Percentiles rank a stretch among this genome's conserved stretches.
These are phyloP conservation scores for Colletotrichum neosansevieriae DNA, from an alignment of 2,329 filamentous ascomycete genomes.

Conservation along the genomic window DNA sequence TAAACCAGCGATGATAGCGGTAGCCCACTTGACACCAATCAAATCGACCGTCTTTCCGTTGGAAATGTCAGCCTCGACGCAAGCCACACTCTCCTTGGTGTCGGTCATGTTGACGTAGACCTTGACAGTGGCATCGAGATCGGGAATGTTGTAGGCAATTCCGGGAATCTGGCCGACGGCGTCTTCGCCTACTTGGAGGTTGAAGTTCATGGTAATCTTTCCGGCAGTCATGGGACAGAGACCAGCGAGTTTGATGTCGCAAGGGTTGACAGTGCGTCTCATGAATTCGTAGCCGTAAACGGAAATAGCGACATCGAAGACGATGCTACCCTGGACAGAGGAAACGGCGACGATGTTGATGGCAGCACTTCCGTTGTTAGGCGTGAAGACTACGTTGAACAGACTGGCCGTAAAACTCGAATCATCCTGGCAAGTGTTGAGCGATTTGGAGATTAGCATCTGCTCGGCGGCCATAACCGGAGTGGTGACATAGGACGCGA, in stretches of 20 bases:
- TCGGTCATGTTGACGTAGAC: slow-evolving; percentile 82
- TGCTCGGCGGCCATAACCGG: slow-evolving; percentile 65
- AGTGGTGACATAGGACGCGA: slow-evolving; percentile 59
- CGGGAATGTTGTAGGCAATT: slow-evolving; percentile 90
- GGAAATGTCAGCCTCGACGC: slow-evolving; percentile 87
- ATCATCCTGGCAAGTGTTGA: slow-evolving; percentile 86
- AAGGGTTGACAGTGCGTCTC: slow-evolving; percentile 79
- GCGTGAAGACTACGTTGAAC: slow-evolving; percentile 87
- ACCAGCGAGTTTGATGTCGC: slow-evolving; percentile 75
- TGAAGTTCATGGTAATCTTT: slow-evolving; percentile 81
- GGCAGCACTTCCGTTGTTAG: slow-evolving; percentile 77
- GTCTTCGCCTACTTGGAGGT: slow-evolving; percentile 68
- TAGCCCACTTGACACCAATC: slow-evolving; percentile 88
- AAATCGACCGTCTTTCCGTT: slow-evolving; percentile 95
- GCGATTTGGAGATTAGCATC: slow-evolving; percentile 83
- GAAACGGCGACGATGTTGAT: slow-evolving; percentile 86
- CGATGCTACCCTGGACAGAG: slow-evolving; percentile 83
- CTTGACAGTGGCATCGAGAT: slow-evolving; percentile 87
- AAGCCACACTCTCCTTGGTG: slow-evolving; percentile 76
- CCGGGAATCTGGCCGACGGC: slow-evolving; percentile 77
- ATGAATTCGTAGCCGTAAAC: slow-evolving; percentile 87
- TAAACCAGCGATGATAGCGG: slow-evolving; percentile 87
- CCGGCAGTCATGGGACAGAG: slow-evolving; percentile 93
- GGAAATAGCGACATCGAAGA: slow-evolving; percentile 79
- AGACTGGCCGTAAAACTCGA: slow-evolving; percentile 88